Base-by-base conservation (phyloP, 495 filamentous ascomycete genomes). In the Penicillium samsonianum region DNA sequence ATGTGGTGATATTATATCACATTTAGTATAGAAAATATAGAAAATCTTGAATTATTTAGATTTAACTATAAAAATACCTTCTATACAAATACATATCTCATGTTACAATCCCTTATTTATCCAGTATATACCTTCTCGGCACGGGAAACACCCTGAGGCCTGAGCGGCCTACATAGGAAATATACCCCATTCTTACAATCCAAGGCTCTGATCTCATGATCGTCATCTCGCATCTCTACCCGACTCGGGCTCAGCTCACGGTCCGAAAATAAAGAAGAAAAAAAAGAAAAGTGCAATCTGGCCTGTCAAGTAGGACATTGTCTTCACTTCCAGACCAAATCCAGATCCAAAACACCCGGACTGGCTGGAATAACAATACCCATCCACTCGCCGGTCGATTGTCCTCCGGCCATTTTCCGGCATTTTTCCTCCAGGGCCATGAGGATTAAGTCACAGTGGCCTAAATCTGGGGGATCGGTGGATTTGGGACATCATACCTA, bases 291-390 rank as follows among this genome's bases (percentile, higher is more conserved):
- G 23, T 23, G 22, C 30, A 42, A n/a, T 47, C 25, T 47, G 44
- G 44, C 14, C 44, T 47, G 23, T 47, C 28, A 31, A 12, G 50
- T 53, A 53, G 50, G 37, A 38, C 53, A 47, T 26, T 55, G 30
- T 47, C 31, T 46, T 30, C 22, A 11, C 23, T 50, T 41, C 42
- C 41, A 38, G 58, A 40, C 55, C 45, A 61, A 26, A 50, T 53
- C 22, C 38, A 43, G 52, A 62, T 57, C 23, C 16, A 22, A 55
- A 52, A 1, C 41, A 25, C 43, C 37, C 45, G 22, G 31, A 28
- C 58, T 47, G 43, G 62, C 50, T 57, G 47, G n/a, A 59, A 58
- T 65, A 12, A 45, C 50, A 65, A 65, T 63, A n/a, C 37, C 25
- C 28, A 10, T 46, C 22, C 16, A 47, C 30, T 49, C 35, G 14